phyloP scores from a whole-genome alignment of 768 basidiomycete species.

The Auriscalpium orientale region DNA sequence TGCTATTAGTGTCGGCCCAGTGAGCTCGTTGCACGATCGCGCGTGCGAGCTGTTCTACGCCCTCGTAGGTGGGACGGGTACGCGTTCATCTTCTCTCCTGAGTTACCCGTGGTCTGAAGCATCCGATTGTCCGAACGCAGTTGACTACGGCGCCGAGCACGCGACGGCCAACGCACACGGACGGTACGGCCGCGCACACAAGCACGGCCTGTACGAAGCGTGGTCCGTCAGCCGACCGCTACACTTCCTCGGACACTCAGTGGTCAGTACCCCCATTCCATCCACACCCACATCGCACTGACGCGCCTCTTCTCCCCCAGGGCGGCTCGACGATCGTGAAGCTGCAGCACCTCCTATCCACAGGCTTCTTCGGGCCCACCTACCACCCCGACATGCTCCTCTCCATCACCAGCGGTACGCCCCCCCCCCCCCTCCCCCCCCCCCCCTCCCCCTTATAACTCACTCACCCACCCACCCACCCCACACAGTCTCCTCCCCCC shows the following conservation, averaged over 20 bases:
- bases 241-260: conserved; percentile 44
- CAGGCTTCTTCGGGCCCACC: conserved; percentile 34
- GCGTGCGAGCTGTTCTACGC: conserved; percentile 45
- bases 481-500: conserved; percentile 36
- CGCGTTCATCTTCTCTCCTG: background rate
- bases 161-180: conserved; percentile 30
- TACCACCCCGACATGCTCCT: conserved; percentile 38
- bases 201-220: conserved; percentile 35
- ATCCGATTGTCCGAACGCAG: conserved; percentile 15
- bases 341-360: conserved; percentile 33
- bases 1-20: conserved; percentile 39
- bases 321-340: conserved; percentile 43
- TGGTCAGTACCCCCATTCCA: conserved; percentile 22
- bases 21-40: conserved; percentile 45
- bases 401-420: conserved; percentile 36
- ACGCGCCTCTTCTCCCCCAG: conserved; percentile 16
- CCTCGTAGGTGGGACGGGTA: conserved; percentile 38
- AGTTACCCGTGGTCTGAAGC: too few relatives aligned
- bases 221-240: conserved; percentile 38
- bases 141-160: conserved; percentile 42
- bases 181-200: conserved; percentile 34
- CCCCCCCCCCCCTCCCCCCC: background rate
- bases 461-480: background rate
- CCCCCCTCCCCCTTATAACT: too few relatives aligned
- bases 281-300: background rate